Conservation (phyloP, 2,329 filamentous ascomycete species). For the Neonectria coccinea region DNA sequence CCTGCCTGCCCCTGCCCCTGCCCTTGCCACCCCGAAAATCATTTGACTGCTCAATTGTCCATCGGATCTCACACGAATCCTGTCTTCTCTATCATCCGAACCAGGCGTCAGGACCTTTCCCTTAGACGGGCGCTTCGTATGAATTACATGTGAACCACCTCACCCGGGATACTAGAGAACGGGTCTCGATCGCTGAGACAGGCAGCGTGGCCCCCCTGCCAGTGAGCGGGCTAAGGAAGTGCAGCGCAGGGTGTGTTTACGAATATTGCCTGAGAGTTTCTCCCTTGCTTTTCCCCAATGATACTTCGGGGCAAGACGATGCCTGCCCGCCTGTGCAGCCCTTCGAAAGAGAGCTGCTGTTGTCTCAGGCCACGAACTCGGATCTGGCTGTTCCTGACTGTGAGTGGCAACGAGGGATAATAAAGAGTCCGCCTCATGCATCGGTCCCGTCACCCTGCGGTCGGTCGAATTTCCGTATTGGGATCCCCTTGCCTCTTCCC, state of each 20-base stretch:
- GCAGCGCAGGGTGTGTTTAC: constrained; percentile 5
- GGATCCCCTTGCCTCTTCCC: constrained; percentile 26
- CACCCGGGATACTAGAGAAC: constrained; percentile 1
- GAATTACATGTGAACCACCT: background rate
- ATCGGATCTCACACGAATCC: constrained; percentile 40
- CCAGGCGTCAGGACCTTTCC: constrained; percentile 23
- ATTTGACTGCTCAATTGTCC: constrained; percentile 17
- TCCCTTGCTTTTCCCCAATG: constrained; percentile 42
- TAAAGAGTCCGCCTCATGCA: constrained; percentile 26
- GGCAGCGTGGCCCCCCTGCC: constrained; percentile 31
- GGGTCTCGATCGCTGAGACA: constrained; percentile 20
- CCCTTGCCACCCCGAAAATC: background rate
- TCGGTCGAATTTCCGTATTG: constrained; percentile 27
- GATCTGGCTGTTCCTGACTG: constrained; percentile 12
- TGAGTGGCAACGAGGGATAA: constrained; percentile 28
- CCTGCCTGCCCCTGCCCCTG: background rate
- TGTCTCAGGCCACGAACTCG: constrained; percentile 34
- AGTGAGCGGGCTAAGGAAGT: constrained; percentile 30
- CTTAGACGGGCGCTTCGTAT: constrained; percentile 11
- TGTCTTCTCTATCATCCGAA: constrained; percentile 26
- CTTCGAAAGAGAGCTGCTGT: constrained; percentile 21
- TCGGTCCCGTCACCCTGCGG: constrained; percentile 13
- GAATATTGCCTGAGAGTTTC: constrained; percentile 19
- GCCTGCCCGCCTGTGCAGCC: constrained; percentile 8
- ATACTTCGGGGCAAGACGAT: constrained; percentile 27